Evolutionary conservation across 2,329 filamentous ascomycete genomes (phyloP), one percentile per base, ranked within the genome.

Genomic region (Talaromyces funiculosus): DNA sequence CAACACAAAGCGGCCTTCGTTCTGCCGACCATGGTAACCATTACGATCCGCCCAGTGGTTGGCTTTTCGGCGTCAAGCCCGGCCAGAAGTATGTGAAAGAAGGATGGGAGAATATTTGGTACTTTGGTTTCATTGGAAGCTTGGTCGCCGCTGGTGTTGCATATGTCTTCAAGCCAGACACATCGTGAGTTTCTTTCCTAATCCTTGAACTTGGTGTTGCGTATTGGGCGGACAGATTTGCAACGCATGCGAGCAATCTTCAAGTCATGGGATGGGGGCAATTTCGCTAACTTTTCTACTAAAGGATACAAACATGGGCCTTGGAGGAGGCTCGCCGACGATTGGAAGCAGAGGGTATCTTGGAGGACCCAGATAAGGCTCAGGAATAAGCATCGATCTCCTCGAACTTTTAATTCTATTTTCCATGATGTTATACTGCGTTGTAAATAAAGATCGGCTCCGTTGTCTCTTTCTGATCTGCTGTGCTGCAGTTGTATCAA

Each of bases 271-370:
- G 5, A 12, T 20, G n/a, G n/a, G 22, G 5, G 4, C 8, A 12
- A 7, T 3, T 5, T 33, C 33, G 26, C 26, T 33, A 14, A 51
- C n/a, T 12, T 2, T 33, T 51, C 5, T 14, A n/a, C 22, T 61
- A 63, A 70, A 99, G 94, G 77, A 97, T 99, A 86, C 94, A 97
- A 82, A 97, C 93, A 59, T 99, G 94, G 94, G 94, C 94, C 64
- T 86, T 99, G 45, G 94, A 99, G 80, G 94, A 99, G 81, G 94
- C 94, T 57, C 86, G 94, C 73, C 86, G 94, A 81, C 85, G 94
- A 81, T 86, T 99, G 84, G 94, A 99, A 81, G 89, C 87, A 63
- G 94, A 99, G 82, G 94, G 94, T 62, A 92, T 97, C 73, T 80
- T 97, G 72, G 86, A 90, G 72, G 93, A 97, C 71, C 88, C 90